phyloP scores from a whole-genome alignment of 176 grass and related monocot species.

The Neostapfia colusana region DNA sequence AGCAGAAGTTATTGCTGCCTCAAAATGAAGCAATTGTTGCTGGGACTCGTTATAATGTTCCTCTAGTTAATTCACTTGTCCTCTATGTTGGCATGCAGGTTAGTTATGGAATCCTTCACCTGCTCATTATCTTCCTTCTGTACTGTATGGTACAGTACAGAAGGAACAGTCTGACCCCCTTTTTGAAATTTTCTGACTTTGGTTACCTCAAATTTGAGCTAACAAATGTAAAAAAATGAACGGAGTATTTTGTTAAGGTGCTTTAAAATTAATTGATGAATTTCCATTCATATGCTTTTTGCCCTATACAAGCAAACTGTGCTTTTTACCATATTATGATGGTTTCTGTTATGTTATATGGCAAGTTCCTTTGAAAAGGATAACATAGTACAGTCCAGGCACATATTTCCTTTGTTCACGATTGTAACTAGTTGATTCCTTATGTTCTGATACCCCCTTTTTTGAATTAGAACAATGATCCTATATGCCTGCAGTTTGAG shows the following conservation, averaged over 20 bases:
- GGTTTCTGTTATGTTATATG: no score
- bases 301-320: neutral
- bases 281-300: neutral
- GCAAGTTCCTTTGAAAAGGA: neutral
- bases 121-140: neutral
- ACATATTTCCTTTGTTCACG: neutral
- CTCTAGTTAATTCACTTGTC: constrained; percentile 89
- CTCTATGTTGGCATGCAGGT: constrained; percentile 97
- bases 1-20: constrained; percentile 74
- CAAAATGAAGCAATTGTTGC: constrained; percentile 67
- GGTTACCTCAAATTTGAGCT: neutral
- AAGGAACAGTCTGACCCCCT: no score
- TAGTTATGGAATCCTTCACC: constrained; percentile 32
- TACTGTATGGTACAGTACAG: no score
- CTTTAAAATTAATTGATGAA: neutral
- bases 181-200: no score
- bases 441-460: neutral
- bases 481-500: constrained; percentile 1
- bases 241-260: neutral
- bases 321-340: neutral
- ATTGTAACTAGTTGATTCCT: neutral
- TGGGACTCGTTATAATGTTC: constrained; percentile 86
- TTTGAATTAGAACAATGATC: neutral
- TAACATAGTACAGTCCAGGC: no score
- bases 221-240: no score